Base-by-base conservation (phyloP, 257 asterid species). In the Solanum pennellii region DNA sequence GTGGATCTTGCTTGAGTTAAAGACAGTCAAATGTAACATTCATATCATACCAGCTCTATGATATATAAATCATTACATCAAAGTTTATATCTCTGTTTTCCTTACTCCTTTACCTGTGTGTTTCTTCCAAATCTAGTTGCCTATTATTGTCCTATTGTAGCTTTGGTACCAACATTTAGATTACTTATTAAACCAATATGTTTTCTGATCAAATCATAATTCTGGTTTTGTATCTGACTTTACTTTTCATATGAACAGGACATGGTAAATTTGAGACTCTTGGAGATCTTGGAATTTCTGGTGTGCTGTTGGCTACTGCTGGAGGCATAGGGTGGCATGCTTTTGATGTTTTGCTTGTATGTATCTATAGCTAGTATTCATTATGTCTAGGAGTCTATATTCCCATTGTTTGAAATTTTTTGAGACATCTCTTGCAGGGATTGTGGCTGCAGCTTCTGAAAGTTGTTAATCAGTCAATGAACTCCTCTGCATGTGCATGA, bases 291-390 rank as follows among this genome's bases (percentile, higher is more conserved):
- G 96, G 94, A 83, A 97, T 95, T 92, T 97, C 98, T 66, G 91
- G 91, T 72, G 89, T 95, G 91, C 98, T 97, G 84, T 92, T 97
- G 96, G 93, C 90, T 86, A 96, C 99, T 86, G 97, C 98, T 83
- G 99, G 99, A 77, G 99, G 99, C 88, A 95, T 97, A 44, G 97
- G 95, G 86, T 97, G 98, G 98, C 99, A 95, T 92, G 98, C 98
- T 75, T 86, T 94, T 35, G 98, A 97, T 84, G 91, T 94, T 75
- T 84, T 97, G 86, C 69, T 76, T 93, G 99, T 97, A 94, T 14
- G 47, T 65, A 35, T 79, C 74, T 18, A 37, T 75, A 49, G 29
- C 31, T 82, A 11, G 31, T 31, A 87, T 25, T 25, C 45, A 41
- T 23, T 76, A 18, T 59, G 23, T 56, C 33, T 82, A 79, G 82